These are phyloP conservation scores for Sporothrix pallida DNA, from an alignment of 2,329 filamentous ascomycete genomes.

Conservation along the genomic window DNA sequence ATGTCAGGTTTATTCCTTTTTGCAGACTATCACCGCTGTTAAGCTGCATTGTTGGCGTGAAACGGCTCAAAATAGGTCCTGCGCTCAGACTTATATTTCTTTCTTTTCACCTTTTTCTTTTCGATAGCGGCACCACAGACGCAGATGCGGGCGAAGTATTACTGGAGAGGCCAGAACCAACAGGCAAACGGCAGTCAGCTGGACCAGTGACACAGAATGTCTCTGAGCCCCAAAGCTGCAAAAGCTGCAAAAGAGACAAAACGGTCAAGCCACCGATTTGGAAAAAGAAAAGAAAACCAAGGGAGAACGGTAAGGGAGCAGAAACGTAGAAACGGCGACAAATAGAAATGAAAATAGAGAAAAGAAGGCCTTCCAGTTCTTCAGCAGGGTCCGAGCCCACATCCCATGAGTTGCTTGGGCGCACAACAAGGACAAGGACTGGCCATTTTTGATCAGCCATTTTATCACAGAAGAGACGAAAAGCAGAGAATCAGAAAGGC, in stretches of 20 bases:
- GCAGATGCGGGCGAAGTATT: background rate
- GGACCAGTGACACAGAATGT: background rate
- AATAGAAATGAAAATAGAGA: background rate
- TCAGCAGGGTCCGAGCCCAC: background rate
- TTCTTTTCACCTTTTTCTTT: conserved; percentile 1
- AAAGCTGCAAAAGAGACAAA: background rate
- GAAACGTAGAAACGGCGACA: background rate
- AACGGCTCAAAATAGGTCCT: background rate
- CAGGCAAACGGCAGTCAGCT: background rate
- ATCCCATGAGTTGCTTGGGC: background rate
- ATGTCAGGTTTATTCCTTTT: background rate
- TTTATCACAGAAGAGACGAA: too few species aligned
- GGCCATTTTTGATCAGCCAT: too few species aligned
- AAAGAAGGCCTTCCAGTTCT: background rate
- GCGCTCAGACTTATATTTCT: conserved; percentile 24
- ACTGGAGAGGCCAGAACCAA: background rate
- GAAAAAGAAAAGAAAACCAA: background rate
- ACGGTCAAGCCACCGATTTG: background rate
- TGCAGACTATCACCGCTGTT: background rate
- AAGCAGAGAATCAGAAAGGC: too few species aligned
- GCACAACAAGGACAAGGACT: background rate
- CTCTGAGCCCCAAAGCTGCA: background rate
- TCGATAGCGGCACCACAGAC: conserved; percentile 25
- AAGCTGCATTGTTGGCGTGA: background rate
- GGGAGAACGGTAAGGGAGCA: too few species aligned